phyloP scores from a whole-genome alignment of 495 filamentous ascomycete species.

The Penicillium riverlandense region DNA sequence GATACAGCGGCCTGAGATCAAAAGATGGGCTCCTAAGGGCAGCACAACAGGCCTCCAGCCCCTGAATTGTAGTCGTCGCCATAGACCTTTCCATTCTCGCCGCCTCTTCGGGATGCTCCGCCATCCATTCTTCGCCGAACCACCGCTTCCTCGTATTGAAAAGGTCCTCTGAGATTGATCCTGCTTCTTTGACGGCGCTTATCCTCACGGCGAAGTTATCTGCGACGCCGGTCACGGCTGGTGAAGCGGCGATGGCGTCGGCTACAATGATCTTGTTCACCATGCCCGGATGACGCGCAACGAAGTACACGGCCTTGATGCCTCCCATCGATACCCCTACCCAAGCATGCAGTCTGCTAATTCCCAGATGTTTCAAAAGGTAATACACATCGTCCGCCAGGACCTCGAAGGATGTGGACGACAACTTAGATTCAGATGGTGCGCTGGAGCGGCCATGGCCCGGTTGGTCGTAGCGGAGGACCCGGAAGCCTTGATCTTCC shows the following conservation, averaged over 20 bases:
- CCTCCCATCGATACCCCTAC: conserved; percentile 27
- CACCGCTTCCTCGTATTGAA: conserved; percentile 20
- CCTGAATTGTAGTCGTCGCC: conserved; percentile 19
- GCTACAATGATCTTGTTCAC: conserved; percentile 15
- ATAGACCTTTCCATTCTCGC: conserved; percentile 16
- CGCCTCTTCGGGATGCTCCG: conserved; percentile 18
- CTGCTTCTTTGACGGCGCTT: conserved; percentile 11
- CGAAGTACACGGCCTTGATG: conserved; percentile 20
- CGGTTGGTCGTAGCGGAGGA: conserved; percentile 26
- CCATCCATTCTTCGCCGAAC: conserved; percentile 21
- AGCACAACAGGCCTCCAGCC: conserved; percentile 24
- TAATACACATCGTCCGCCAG: conserved; percentile 20
- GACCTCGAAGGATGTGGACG: conserved; percentile 15
- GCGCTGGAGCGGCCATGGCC: conserved; percentile 21
- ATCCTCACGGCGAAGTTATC: conserved; percentile 18
- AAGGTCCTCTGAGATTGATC: conserved; percentile 11
- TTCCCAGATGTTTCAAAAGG: conserved; percentile 12
- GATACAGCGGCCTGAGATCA: conserved; percentile 12
- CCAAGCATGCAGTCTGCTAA: conserved; percentile 20
- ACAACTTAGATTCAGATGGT: conserved; percentile 14
- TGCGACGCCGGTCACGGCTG: conserved; percentile 9
- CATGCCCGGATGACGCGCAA: conserved; percentile 14
- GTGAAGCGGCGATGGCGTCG: conserved; percentile 18
- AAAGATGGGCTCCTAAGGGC: conserved; percentile 19
- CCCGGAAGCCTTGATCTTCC: conserved; percentile 12